Base-by-base conservation (phyloP, 371 early-diverging fungal genomes). In the Circinella minor region DNA sequence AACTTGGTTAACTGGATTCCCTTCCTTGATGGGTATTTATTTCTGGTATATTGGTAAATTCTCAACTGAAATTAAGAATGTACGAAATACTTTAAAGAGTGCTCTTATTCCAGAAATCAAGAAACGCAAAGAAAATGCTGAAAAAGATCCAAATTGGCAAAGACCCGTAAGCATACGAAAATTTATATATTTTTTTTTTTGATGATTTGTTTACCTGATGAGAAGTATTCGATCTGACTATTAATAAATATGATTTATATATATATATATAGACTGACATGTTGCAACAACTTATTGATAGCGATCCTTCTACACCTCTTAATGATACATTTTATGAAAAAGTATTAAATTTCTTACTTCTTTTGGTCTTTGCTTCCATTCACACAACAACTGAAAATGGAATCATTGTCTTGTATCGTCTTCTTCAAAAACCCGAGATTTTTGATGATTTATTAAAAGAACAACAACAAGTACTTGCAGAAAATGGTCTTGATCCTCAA, bases 381-480 rank as follows among this genome's bases (percentile, higher is more conserved):
- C 81, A 83, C 34, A 78, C 78, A 1, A 81, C 81, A 3, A 67
- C 72, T 10, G 78, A 79, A 39, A 72, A 79, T 3, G 63, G 75
- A 14, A 71, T 74, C 18, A 73, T 74, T 38, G 59, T 81, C 14
- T 48, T 81, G 9, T 86, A 84, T 47, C 81, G 73, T 14, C 37
- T 88, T 7, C 65, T 78, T n/a, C 68, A 77, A 13, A 71, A 78
- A 54, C 83, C 84, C 0, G 78, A 85, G 54, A 68, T 77, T 13
- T 65, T 76, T 3, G 69, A 82, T 8, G 77, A 79, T 4, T 65
- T 88, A 1, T 61, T 67, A 27, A 46, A 83, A 17, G 88, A 88
- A 51, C 84, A 82, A 57, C 48, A 72, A 13, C 71, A 75, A 10
- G 76, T 80, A 0, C n/a, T 84, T 18, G 62, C 55, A 82, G 60